Conservation (phyloP, 2,329 filamentous ascomycete species). For the Fusarium buharicum region DNA sequence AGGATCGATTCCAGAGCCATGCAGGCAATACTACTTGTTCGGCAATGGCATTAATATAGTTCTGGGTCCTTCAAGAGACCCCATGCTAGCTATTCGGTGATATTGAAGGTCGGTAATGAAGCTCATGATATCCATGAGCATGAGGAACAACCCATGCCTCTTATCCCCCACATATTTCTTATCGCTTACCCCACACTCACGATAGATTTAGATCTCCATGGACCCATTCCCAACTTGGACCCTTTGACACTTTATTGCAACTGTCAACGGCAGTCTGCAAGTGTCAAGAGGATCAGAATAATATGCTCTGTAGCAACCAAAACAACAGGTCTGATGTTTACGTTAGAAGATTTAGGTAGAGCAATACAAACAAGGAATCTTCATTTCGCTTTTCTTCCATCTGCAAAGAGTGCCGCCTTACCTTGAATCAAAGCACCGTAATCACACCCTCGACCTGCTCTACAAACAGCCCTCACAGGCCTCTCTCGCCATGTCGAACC, state of each 20-base stretch:
- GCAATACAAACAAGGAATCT: neutral
- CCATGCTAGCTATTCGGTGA: neutral
- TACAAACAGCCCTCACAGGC: neutral
- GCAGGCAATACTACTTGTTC: neutral
- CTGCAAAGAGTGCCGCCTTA: neutral
- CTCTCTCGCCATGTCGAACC: slow-evolving; percentile 41
- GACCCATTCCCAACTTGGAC: slow-evolving; percentile 6
- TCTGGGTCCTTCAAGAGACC: neutral
- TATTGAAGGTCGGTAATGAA: slow-evolving; percentile 3
- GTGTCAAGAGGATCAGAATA: slow-evolving; percentile 6
- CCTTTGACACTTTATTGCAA: slow-evolving; percentile 4
- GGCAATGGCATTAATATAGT: neutral
- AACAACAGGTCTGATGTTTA: neutral
- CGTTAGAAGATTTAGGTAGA: neutral
- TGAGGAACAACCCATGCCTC: slow-evolving; percentile 16
- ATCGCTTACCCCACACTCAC: slow-evolving; percentile 39
- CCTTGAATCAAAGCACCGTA: neutral
- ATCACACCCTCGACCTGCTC: neutral
- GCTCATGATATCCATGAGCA: slow-evolving; percentile 9
- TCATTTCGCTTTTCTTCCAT: neutral
- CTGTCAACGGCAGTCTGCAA: slow-evolving; percentile 21
- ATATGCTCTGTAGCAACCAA: slow-evolving; percentile 11
- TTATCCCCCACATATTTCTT: slow-evolving; percentile 38
- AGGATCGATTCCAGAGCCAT: slow-evolving; percentile 4
- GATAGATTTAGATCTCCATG: slow-evolving; percentile 29